phyloP scores from a whole-genome alignment of 306 rosid species.

The Argentina anserina region DNA sequence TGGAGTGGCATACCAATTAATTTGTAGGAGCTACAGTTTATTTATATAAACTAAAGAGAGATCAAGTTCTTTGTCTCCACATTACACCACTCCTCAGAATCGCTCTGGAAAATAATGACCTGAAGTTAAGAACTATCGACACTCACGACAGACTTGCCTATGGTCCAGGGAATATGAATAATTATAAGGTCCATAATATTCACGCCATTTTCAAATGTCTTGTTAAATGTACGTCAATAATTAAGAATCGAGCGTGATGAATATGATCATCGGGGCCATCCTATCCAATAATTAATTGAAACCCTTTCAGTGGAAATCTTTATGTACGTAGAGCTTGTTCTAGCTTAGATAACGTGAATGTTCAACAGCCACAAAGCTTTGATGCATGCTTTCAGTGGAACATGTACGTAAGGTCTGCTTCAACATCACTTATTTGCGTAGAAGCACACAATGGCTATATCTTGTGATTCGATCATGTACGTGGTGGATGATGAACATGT shows the following conservation, averaged over 20 bases:
- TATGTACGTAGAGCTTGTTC: background rate
- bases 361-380: background rate
- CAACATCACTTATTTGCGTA: background rate
- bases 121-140: background rate
- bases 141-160: background rate
- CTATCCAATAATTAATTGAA: background rate
- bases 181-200: background rate
- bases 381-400: background rate
- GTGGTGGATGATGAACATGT: too few relatives aligned
- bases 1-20: background rate
- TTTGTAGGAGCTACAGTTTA: background rate
- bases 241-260: background rate
- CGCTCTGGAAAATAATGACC: background rate
- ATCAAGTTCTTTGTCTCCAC: slow-evolving; percentile 12
- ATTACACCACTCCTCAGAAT: background rate
- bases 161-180: background rate
- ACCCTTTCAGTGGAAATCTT: background rate
- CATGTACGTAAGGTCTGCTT: background rate
- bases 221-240: background rate
- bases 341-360: background rate
- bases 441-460: background rate
- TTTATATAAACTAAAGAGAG: background rate
- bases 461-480: too few relatives aligned
- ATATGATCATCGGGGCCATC: background rate
- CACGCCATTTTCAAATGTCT: background rate